Evolutionary conservation across 352 stramenopile genomes (phyloP).

Genomic region (Phytophthora pistaciae): DNA sequence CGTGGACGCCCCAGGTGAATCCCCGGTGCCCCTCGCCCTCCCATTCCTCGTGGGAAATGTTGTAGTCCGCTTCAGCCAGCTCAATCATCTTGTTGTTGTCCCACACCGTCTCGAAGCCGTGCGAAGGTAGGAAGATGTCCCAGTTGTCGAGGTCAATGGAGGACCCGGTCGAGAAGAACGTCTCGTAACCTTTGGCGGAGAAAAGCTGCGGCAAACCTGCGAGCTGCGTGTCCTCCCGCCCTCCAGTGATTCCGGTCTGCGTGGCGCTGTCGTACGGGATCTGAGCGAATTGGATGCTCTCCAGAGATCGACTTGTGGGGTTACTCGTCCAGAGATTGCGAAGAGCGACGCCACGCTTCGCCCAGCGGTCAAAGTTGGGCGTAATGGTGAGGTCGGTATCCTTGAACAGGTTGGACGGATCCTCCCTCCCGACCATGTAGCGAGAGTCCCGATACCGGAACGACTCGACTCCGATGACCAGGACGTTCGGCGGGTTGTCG

Average conservation of each 20-base stretch:
- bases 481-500: constrained; percentile 11
- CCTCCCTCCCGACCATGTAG: constrained; percentile 27
- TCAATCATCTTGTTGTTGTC: constrained; percentile 42
- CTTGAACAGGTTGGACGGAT: constrained; percentile 44
- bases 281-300: not conserved
- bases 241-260: not conserved
- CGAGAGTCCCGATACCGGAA: constrained; percentile 19
- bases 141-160: constrained; percentile 55
- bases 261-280: constrained; percentile 2
- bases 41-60: constrained; percentile 49
- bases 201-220: constrained; percentile 3
- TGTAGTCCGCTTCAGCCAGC: constrained; percentile 39
- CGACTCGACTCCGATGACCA: constrained; percentile 21
- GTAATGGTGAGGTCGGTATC: constrained; percentile 39
- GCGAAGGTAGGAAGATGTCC: constrained; percentile 53
- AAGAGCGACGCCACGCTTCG: constrained; percentile 54
- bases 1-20: constrained; percentile 53
- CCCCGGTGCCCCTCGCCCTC: constrained; percentile 14
- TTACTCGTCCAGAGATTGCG: constrained; percentile 66
- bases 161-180: constrained; percentile 45
- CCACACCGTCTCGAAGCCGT: constrained; percentile 62
- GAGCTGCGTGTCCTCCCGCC: constrained; percentile 1
- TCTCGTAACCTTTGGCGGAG: constrained; percentile 3
- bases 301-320: constrained; percentile 53
- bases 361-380: constrained; percentile 57